Evolutionary conservation across 2,329 filamentous ascomycete genomes (phyloP), one percentile per base, ranked within the genome.

Genomic region (Biscogniauxia mediterranea): DNA sequence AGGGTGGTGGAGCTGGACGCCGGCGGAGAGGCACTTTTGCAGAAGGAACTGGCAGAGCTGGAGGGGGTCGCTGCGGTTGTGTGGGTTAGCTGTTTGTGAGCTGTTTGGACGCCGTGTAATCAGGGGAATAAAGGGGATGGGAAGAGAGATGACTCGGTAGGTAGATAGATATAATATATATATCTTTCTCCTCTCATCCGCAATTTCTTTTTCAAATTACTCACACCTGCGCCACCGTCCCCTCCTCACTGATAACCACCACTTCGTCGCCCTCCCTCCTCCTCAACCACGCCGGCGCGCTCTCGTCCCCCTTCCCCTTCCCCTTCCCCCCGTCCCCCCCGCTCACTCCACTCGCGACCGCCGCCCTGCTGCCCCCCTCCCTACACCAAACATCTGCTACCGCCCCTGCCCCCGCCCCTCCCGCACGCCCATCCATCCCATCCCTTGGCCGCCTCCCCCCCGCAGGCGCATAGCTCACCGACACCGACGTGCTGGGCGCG

Each of bases 1-100:
- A 1, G 88, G 89, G 46, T 91, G 81, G 69, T 91, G 85, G 9
- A 93, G 72, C 20, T 81, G 78, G 3, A 92, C 89, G 15, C 89
- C 89, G 20, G 81, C 79, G 21, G 79, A 75, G n/a, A 80, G 69
- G 64, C 85, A 87, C 64, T 82, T 74, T 15, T 81, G 72, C 13
- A 92, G 76, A 1, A 95, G 78, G 71, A 87, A 92, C 54, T 83
- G 77, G 63, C 86, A 92, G 17, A 94, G 79, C 52, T 79, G 78
- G 11, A 86, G 71, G 0, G 91, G 90, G 67, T 93, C 89, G 55
- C 85, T 89, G 70, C 62, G 63, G 3, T 68, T 68, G 1, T 57
- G 25, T 38, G 28, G 28, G 28, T 32, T 32, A 32, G 28, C 28
- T 26, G 25, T 32, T 20, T 42, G 9, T 28, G 23, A 21, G 28